Evolutionary conservation across 495 filamentous ascomycete species (phyloP).

Genomic region (Hypoxylon fuscum): DNA sequence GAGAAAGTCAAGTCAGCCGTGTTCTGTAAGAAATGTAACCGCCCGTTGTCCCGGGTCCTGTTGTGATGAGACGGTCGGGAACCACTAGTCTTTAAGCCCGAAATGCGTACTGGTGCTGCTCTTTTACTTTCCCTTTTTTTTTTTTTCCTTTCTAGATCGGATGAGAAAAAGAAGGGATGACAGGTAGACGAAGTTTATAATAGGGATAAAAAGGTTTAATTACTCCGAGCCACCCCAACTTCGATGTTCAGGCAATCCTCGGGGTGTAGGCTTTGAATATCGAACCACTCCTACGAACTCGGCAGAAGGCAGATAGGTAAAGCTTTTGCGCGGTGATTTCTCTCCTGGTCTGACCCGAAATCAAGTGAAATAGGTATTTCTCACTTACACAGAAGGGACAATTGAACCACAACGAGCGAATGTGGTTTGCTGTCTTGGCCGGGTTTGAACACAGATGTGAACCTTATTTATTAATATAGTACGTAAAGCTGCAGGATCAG

Average conservation of each 20-base stretch:
- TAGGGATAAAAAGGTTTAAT: conserved; percentile 10
- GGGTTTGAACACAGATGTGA: conserved; percentile 22
- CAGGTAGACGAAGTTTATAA: conserved; percentile 12
- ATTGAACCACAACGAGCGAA: conserved; percentile 10
- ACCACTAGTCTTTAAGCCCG: conserved; percentile 32
- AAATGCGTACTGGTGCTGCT: conserved; percentile 9
- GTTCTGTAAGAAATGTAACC: conserved; percentile 43
- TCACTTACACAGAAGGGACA: conserved; percentile 31
- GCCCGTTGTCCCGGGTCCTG: conserved; percentile 31
- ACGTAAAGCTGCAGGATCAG: conserved; percentile 32
- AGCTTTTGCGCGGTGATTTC: conserved; percentile 1
- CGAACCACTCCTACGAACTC: conserved; percentile 20
- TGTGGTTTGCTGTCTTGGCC: conserved; percentile 21
- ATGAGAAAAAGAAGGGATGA: conserved; percentile 13
- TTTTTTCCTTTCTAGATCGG: too few species aligned
- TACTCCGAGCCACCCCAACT: conserved; percentile 9
- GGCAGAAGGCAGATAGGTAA: background rate
- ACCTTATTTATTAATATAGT: conserved; percentile 42
- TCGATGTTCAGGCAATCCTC: background rate
- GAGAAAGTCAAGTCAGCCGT: conserved; percentile 43
- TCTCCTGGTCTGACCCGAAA: conserved; percentile 10
- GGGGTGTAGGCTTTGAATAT: conserved; percentile 9
- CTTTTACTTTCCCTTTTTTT: too few species aligned
- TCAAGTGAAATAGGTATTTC: conserved; percentile 16
- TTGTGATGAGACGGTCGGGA: conserved; percentile 29